Conservation (phyloP, 2,329 filamentous ascomycete genomes). For the Gnomoniopsis sp. region DNA sequence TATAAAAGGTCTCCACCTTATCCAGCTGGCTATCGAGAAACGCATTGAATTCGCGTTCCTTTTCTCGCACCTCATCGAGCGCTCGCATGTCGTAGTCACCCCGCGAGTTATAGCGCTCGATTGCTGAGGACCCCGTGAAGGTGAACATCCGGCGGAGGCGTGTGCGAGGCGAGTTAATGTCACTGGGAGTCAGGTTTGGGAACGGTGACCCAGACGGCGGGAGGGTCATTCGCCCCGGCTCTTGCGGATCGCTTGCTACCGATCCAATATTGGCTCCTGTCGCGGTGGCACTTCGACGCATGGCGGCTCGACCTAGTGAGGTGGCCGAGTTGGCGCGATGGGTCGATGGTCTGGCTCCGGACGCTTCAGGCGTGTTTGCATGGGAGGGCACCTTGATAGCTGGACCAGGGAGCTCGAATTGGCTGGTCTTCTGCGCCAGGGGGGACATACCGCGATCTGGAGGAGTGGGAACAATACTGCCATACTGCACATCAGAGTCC, state of each 20-base stretch:
- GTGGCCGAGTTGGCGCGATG: conserved; percentile 7
- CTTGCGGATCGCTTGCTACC: neutral
- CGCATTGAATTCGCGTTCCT: conserved; percentile 79
- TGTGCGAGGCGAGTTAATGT: conserved; percentile 25
- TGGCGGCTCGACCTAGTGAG: conserved; percentile 25
- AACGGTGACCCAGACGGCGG: conserved; percentile 3
- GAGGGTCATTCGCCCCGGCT: neutral
- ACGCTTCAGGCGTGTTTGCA: conserved; percentile 21
- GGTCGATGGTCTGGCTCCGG: neutral
- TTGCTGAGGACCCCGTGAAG: conserved; percentile 29
- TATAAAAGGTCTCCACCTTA: conserved; percentile 93
- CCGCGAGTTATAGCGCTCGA: conserved; percentile 33
- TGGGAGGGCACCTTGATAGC: conserved; percentile 42
- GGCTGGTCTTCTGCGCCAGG: conserved; percentile 27
- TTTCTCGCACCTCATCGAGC: conserved; percentile 56
- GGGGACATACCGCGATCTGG: conserved; percentile 23
- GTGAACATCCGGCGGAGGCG: conserved; percentile 40
- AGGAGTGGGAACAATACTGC: conserved; percentile 48
- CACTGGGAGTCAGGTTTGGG: conserved; percentile 21
- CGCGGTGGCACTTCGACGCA: conserved; percentile 36
- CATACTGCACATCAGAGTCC: conserved; percentile 44
- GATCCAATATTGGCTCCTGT: conserved; percentile 6
- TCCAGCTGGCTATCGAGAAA: conserved; percentile 81
- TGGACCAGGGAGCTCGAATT: conserved; percentile 52
- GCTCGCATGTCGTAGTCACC: conserved; percentile 41